Evolutionary conservation across 805 yeast genomes (phyloP), one percentile per base, ranked within the genome.

Genomic region (Candida oleophila): DNA sequence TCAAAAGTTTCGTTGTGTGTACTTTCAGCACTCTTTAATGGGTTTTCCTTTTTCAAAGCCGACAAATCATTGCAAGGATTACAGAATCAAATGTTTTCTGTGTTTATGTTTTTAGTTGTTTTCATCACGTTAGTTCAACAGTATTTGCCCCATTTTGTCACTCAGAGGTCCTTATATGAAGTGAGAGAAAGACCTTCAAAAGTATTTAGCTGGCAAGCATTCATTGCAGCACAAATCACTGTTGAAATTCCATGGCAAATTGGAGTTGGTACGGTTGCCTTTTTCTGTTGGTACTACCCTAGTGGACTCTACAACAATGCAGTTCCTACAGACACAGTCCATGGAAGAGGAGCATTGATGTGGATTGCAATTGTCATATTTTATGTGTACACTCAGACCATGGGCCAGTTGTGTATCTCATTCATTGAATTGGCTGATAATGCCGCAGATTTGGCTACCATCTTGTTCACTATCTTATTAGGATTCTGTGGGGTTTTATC

Each of bases 401-500:
- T 82, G 66, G 89, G 82, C 41, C 82, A 81, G 47, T 60, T 78
- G 51, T 65, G 75, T 55, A 71, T 82, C 47, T 82, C 89, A 1
- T 85, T 84, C 57, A 69, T 75, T 42, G 83, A 83, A 46, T 52
- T 74, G 25, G 80, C 75, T 21, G 83, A 79, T 46, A 80, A 82
- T 55, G 90, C 87, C 41, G 88, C 85, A 49, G 81, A 82, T 54
- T 49, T 82, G 46, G 76, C 80, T 1, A 68, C 78, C 33, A 57
- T 85, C 55, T 57, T 82, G 50, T 84, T 81, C 64, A 80, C 86
- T 2, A 65, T 84, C 73, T 71, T 81, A 35, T 68, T 87, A 66
- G 77, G 78, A 45, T 85, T 87, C 79, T 85, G 89, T 75, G 96
- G 96, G 75, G 88, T 85, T 38, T 69, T 87, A 68, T 81, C 78